phyloP scores from a whole-genome alignment of 768 basidiomycete species.

The Rhizopogon roseolus region DNA sequence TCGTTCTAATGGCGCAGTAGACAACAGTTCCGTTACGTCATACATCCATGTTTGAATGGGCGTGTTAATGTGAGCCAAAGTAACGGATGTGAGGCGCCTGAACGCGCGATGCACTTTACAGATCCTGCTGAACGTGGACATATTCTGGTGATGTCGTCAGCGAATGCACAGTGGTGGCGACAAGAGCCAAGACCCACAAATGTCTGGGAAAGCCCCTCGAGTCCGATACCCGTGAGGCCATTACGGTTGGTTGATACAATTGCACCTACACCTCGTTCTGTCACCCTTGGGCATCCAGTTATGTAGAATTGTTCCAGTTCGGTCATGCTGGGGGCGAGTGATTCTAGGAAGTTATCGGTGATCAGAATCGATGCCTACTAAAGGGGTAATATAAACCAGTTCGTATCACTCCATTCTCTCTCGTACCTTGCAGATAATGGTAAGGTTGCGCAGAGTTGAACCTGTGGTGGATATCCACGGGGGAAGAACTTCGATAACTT shows the following conservation, averaged over 20 bases:
- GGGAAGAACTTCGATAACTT: constrained; percentile 45
- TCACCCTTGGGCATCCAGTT: constrained; percentile 66
- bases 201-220: constrained; percentile 57
- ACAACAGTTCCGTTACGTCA: constrained; percentile 38
- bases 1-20: constrained; percentile 43
- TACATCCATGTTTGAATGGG: constrained; percentile 40
- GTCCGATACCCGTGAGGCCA: constrained; percentile 48
- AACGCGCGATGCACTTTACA: constrained; percentile 36
- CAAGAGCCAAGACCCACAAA: constrained; percentile 41
- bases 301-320: constrained; percentile 55
- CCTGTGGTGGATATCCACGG: constrained; percentile 47
- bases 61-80: constrained; percentile 39
- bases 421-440: constrained; percentile 66
- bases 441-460: constrained; percentile 48
- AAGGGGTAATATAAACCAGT: neutral
- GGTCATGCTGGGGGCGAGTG: constrained; percentile 43
- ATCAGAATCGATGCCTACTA: constrained; percentile 50
- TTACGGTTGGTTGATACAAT: constrained; percentile 39
- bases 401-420: neutral
- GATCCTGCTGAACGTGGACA: constrained; percentile 37
- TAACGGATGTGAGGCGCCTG: constrained; percentile 47
- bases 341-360: constrained; percentile 50
- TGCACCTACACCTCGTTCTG: constrained; percentile 52
- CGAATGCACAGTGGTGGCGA: neutral
- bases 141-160: constrained; percentile 38